These are phyloP conservation scores for Cyathus striatus DNA, from an alignment of 768 basidiomycete species.

Conservation along the genomic window DNA sequence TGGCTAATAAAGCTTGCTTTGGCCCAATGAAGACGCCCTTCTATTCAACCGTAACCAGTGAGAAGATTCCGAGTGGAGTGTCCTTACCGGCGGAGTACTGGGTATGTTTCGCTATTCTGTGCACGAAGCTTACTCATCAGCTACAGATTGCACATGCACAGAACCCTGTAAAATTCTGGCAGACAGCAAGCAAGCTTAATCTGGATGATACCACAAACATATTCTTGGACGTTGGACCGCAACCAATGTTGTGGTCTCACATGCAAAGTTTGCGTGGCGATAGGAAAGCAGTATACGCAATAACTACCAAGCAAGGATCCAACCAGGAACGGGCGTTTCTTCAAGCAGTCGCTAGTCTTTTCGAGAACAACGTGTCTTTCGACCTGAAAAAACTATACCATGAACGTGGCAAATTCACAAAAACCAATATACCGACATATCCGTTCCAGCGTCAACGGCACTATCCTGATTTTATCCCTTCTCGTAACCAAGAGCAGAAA, in stretches of 20 bases:
- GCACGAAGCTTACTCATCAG: background rate
- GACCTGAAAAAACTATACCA: conserved; percentile 18
- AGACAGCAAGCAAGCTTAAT: conserved; percentile 16
- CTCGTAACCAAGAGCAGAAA: too few relatives aligned
- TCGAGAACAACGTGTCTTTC: conserved; percentile 18
- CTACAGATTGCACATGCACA: conserved; percentile 26
- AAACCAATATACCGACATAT: conserved; percentile 25
- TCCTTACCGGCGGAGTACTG: conserved; percentile 20
- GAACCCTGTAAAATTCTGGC: conserved; percentile 22
- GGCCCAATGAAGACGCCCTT: conserved; percentile 17
- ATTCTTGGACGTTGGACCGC: conserved; percentile 28
- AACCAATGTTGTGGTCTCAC: conserved; percentile 24
- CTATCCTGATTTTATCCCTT: conserved; percentile 23
- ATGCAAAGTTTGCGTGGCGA: conserved; percentile 20
- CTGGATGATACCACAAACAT: conserved; percentile 16
- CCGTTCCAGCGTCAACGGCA: conserved; percentile 29
- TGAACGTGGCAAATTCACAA: conserved; percentile 16
- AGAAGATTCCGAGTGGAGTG: conserved; percentile 15
- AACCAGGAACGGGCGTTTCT: conserved; percentile 26
- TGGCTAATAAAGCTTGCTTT: conserved; percentile 12
- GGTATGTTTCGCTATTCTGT: conserved; percentile 11
- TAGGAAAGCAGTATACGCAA: conserved; percentile 14
- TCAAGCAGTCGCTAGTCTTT: conserved; percentile 18
- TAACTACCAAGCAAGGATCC: conserved; percentile 22
- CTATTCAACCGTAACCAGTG: conserved; percentile 24